These are phyloP conservation scores for Schoenoplectus tabernaemontani DNA, from an alignment of 202 grass and related monocot species.

Conservation along the genomic window DNA sequence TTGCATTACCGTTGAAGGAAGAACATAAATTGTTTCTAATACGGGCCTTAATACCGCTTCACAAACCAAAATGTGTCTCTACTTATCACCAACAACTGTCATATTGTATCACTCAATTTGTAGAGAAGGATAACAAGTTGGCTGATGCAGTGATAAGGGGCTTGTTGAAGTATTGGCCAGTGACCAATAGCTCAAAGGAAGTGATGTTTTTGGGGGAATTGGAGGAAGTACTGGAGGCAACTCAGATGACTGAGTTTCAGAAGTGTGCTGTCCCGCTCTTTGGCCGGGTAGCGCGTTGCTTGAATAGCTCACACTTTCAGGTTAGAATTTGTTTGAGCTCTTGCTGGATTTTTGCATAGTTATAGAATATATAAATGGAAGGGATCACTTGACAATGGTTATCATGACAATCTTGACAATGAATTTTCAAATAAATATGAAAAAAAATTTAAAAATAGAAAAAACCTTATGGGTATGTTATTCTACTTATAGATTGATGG, in stretches of 20 bases:
- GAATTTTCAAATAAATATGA: too few relatives aligned
- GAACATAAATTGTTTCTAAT: conserved; percentile 94
- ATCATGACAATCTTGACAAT: too few relatives aligned
- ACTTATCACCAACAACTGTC: conserved; percentile 89
- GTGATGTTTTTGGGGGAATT: conserved; percentile 98
- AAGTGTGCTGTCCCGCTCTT: conserved; percentile 85
- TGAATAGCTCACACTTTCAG: conserved; percentile 94
- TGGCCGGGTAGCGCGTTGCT: conserved; percentile 56
- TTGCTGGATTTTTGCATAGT: conserved; percentile 1
- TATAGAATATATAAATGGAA: too few relatives aligned
- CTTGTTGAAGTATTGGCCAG: conserved; percentile 95
- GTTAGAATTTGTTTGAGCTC: conserved; percentile 31
- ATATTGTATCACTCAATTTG: conserved; percentile 95
- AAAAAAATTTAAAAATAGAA: too few relatives aligned
- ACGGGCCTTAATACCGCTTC: conserved; percentile 82
- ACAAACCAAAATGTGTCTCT: conserved; percentile 83
- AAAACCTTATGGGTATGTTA: too few relatives aligned
- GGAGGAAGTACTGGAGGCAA: conserved; percentile 93
- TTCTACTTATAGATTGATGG: too few relatives aligned
- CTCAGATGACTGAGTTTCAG: conserved; percentile 85
- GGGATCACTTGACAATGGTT: too few relatives aligned
- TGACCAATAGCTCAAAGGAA: conserved; percentile 97
- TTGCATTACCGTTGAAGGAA: conserved; percentile 87
- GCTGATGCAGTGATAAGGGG: conserved; percentile 88
- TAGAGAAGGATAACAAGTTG: conserved; percentile 97